Base-by-base conservation (phyloP, 495 filamentous ascomycete species). In the Melanomma pulvis-pyrius region DNA sequence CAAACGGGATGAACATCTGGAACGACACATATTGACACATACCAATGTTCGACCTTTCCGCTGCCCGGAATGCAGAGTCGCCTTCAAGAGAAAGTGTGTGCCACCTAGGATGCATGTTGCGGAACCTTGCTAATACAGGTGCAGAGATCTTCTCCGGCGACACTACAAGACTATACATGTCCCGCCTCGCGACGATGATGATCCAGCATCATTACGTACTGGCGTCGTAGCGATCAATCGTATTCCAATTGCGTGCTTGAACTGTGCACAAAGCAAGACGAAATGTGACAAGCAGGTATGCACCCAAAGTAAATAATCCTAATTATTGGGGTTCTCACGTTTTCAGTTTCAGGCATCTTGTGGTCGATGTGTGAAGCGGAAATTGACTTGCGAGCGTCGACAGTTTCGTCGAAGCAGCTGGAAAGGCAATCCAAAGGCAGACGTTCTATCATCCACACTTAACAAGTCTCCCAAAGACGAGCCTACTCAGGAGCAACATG, bases 251-350 rank as follows among this genome's bases (percentile, higher is more conserved):
- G 51, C 51, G 4, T 54, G 51, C 25, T 5, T 30, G 5, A 54
- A 54, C 25, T 54, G 51, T 19, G 51, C 51, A 25, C 21, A 25
- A 30, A 54, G 51, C 25, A 54, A 54, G 25, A 54, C 51, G 11
- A 54, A 54, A 54, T 54, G 51, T 30, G 51, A 54, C 51, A 54
- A 54, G 5, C 51, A 54, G 25, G 19, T n/a, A n/a, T n/a, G n/a
- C n/a, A n/a, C n/a, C n/a, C n/a, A n/a, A n/a, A n/a, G n/a, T n/a
- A n/a, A n/a, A n/a, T n/a, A n/a, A n/a, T n/a, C n/a, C n/a, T n/a
- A n/a, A n/a, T n/a, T n/a, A n/a, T n/a, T n/a, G n/a, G n/a, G n/a
- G n/a, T n/a, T n/a, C n/a, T n/a, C n/a, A n/a, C n/a, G n/a, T n/a
- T n/a, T n/a, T n/a, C n/a, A n/a, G n/a, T n/a, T n/a, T n/a, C n/a